phyloP scores from a whole-genome alignment of 2,329 filamentous ascomycete species.

The Fonsecaea multimorphosa region DNA sequence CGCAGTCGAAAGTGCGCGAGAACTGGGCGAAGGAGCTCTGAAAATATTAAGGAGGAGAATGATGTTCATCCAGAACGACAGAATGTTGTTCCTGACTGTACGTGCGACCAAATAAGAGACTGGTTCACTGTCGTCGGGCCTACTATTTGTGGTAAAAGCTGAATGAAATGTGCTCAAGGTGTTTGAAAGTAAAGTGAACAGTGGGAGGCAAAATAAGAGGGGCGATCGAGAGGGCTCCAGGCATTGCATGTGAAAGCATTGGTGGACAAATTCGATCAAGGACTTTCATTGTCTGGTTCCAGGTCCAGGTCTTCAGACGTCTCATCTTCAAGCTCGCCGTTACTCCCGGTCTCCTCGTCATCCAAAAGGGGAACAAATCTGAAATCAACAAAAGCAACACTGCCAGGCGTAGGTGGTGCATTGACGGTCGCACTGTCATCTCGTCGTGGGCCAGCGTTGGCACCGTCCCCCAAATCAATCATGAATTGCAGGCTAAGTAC shows the following conservation, averaged over 20 bases:
- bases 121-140: too few relatives aligned
- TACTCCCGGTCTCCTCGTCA: conserved; percentile 49
- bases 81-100: too few relatives aligned
- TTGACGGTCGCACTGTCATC: conserved; percentile 21
- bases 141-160: background rate
- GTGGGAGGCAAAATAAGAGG: background rate
- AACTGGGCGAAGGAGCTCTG: background rate
- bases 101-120: too few relatives aligned
- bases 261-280: background rate
- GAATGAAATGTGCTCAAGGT: background rate
- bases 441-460: conserved; percentile 20
- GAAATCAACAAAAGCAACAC: conserved; percentile 52
- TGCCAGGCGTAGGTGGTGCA: conserved; percentile 30
- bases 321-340: conserved; percentile 32
- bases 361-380: conserved; percentile 55
- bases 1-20: background rate
- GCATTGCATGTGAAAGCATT: background rate
- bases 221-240: background rate
- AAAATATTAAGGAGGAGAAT: background rate
- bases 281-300: conserved; percentile 5
- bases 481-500: conserved; percentile 96
- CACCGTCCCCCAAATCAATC: conserved; percentile 76
- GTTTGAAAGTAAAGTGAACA: background rate
- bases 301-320: conserved; percentile 15
- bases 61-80: background rate